Conservation (phyloP, 208 protist species). For the Leptomonas pyrrhocoris region DNA sequence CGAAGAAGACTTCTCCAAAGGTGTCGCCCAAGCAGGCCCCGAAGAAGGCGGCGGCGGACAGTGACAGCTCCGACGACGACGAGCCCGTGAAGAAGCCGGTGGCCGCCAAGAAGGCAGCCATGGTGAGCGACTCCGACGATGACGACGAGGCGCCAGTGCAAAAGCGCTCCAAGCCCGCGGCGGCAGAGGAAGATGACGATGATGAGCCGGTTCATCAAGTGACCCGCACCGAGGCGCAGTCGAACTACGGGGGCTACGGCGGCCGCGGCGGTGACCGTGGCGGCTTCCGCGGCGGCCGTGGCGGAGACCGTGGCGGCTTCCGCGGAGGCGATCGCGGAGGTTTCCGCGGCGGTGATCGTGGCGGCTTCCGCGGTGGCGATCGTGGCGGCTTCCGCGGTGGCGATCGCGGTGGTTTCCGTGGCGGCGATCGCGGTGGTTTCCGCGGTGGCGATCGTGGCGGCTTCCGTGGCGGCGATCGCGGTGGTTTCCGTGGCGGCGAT, state of each 20-base stretch:
- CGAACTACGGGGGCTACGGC: constrained; percentile 27
- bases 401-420: constrained; percentile 39
- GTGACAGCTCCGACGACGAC: constrained; percentile 49
- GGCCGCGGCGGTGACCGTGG: constrained; percentile 43
- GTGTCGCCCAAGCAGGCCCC: constrained; percentile 23
- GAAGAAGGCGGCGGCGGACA: constrained; percentile 44
- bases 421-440: constrained; percentile 42
- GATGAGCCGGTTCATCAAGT: constrained; percentile 49
- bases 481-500: constrained; percentile 44
- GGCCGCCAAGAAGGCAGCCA: constrained; percentile 46
- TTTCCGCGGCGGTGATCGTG: constrained; percentile 38
- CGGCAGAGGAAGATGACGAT: constrained; percentile 24
- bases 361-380: constrained; percentile 35
- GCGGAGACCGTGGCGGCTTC: constrained; percentile 36
- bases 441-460: constrained; percentile 48
- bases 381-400: constrained; percentile 36
- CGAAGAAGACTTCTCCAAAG: constrained; percentile 38
- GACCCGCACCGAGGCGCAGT: constrained; percentile 42
- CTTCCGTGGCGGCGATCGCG: constrained; percentile 46
- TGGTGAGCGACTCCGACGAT: constrained; percentile 43
- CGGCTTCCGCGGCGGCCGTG: constrained; percentile 36
- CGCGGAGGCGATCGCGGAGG: constrained; percentile 37
- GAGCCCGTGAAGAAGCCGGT: constrained; percentile 41
- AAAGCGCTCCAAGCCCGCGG: constrained; percentile 18
- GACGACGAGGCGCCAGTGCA: constrained; percentile 28